Conservation (phyloP, 371 early-diverging fungal genomes). For the Phascolomyces articulosus region DNA sequence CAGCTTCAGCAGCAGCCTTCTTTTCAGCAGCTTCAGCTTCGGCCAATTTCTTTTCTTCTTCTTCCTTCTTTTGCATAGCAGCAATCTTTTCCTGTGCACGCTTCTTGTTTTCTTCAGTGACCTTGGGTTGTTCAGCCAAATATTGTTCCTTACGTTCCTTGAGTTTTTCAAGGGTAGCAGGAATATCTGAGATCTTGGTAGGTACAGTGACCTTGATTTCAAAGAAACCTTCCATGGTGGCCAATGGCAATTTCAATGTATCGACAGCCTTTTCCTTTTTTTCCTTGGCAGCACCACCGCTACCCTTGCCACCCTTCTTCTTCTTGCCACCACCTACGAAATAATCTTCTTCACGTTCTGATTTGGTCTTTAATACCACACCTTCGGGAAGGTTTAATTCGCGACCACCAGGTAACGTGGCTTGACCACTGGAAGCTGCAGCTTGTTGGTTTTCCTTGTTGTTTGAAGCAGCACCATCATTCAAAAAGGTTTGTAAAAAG, state of each 20-base stretch:
- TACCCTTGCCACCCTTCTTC: constrained; percentile 39
- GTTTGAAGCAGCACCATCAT: constrained; percentile 13
- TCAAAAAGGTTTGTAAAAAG: constrained; percentile 61
- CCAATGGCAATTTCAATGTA: constrained; percentile 80
- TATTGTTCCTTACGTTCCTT: constrained; percentile 73
- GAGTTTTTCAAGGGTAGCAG: constrained; percentile 71
- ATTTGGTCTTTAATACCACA: constrained; percentile 67
- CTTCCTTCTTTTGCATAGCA: neutral
- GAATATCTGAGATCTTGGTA: constrained; percentile 70
- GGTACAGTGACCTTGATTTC: constrained; percentile 86
- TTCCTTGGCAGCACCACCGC: constrained; percentile 49
- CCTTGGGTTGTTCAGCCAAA: constrained; percentile 75
- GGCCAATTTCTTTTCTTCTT: neutral
- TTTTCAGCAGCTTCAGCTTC: constrained; percentile 5
- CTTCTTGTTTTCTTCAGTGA: constrained; percentile 84
- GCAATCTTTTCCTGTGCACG: constrained; percentile 81
- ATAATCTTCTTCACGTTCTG: constrained; percentile 61
- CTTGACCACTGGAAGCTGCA: neutral
- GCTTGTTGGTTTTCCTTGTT: constrained; percentile 35
- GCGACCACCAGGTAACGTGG: neutral
- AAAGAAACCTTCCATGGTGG: constrained; percentile 80
- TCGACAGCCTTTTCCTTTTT: constrained; percentile 72
- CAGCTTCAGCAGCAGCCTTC: neutral
- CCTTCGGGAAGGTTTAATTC: constrained; percentile 55
- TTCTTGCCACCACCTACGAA: constrained; percentile 69